Conservation (phyloP, 1,139 yeast genomes). For the Lodderomyces jiufengensis region DNA sequence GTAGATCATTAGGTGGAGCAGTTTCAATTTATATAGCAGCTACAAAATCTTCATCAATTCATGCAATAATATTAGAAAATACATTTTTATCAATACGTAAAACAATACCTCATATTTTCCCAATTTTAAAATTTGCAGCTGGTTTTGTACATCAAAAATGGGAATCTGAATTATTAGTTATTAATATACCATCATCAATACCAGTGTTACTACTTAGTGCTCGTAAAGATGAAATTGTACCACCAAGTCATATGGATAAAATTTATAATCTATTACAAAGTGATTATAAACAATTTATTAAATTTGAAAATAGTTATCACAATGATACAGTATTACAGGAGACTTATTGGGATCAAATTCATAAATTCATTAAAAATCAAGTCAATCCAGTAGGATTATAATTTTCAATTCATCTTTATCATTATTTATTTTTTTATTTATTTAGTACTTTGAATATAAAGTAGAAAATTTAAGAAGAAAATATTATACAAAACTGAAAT, state of each 20-base stretch:
- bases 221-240: slow-evolving; percentile 81
- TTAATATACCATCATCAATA: slow-evolving; percentile 45
- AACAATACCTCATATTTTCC: slow-evolving; percentile 81
- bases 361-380: slow-evolving; percentile 47
- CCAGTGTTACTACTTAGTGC: slow-evolving; percentile 78
- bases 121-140: slow-evolving; percentile 56
- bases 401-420: background rate
- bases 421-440: background rate
- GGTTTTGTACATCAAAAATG: slow-evolving; percentile 74
- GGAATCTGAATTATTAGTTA: slow-evolving; percentile 70
- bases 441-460: background rate
- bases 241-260: slow-evolving; percentile 74
- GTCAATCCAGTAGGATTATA: slow-evolving; percentile 40
- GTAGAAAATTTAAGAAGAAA: no score
- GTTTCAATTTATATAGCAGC: slow-evolving; percentile 83
- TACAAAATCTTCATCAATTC: slow-evolving; percentile 42
- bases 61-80: slow-evolving; percentile 76
- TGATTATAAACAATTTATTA: slow-evolving; percentile 43
- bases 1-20: slow-evolving; percentile 94
- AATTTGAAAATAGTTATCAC: slow-evolving; percentile 62
- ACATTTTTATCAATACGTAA: slow-evolving; percentile 78
- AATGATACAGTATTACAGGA: slow-evolving; percentile 76
- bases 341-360: slow-evolving; percentile 69
- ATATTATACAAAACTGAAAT: no score
- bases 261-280: slow-evolving; percentile 52